A percentile compares a stretch with the other conserved stretches of the same genome.
These are phyloP conservation scores for Taiozyma sp. DNA, from an alignment of 1,139 yeast genomes.

Conservation along the genomic window DNA sequence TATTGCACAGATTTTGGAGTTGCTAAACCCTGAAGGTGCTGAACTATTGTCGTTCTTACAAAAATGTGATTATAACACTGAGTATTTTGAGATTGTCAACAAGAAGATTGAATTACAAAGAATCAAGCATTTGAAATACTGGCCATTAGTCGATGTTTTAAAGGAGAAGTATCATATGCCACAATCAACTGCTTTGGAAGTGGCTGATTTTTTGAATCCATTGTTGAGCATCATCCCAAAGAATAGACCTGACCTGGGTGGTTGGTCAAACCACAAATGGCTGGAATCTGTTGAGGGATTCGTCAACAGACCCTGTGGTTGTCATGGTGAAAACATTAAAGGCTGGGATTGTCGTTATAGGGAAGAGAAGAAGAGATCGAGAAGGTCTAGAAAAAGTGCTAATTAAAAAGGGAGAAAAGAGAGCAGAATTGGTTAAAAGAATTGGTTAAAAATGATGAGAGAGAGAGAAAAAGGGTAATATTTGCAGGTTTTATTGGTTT, in stretches of 20 bases:
- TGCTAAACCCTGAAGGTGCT: slow-evolving; percentile 43
- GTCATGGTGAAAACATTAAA: slow-evolving; percentile 21
- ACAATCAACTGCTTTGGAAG: slow-evolving; percentile 45
- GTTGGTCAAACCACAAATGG: slow-evolving; percentile 78
- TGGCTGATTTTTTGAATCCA: slow-evolving; percentile 62
- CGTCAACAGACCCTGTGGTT: slow-evolving; percentile 17
- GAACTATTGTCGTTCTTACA: slow-evolving; percentile 41
- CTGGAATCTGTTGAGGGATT: slow-evolving; percentile 27
- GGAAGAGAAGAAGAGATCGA: not conserved
- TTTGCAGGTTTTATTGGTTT: too few relatives aligned
- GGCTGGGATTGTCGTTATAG: slow-evolving; percentile 18
- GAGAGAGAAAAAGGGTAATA: too few relatives aligned
- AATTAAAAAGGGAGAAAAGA: too few relatives aligned
- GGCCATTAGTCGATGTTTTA: slow-evolving; percentile 64
- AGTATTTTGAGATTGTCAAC: slow-evolving; percentile 42
- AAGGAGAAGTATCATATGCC: slow-evolving; percentile 67
- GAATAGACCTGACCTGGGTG: slow-evolving; percentile 74
- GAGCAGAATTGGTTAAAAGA: too few relatives aligned
- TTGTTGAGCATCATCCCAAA: slow-evolving; percentile 71
- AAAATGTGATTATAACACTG: slow-evolving; percentile 48
- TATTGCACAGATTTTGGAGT: slow-evolving; percentile 75
- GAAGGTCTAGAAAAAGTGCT: too few relatives aligned
- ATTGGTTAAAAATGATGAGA: too few relatives aligned
- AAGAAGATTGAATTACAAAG: slow-evolving; percentile 35
- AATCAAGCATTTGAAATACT: slow-evolving; percentile 59